Evolutionary conservation across 2,329 filamentous ascomycete species (phyloP), one percentile per base, ranked within the genome.

Genomic region (Diaporthe sp.): DNA sequence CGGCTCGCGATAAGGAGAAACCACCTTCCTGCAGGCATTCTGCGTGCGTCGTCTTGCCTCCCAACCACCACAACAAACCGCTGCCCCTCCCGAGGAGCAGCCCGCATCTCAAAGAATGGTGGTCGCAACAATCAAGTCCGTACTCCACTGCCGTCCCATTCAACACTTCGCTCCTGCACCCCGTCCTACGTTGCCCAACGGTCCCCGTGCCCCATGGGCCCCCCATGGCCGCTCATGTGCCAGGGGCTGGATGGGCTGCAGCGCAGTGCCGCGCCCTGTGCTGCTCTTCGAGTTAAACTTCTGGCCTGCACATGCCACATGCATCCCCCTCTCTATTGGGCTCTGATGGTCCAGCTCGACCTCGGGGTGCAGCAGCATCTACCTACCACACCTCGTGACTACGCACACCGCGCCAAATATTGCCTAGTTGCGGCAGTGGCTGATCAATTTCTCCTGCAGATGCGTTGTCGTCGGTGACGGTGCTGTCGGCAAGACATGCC

Each of bases 391-490:
- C 57, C 70, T 57, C 51, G 71, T 51, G 73, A 67, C 57, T 68
- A 22, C 65, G 44, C 34, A 53, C 61, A 61, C 63, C 63, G 73
- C 73, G 60, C 34, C 34, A 65, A 61, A 60, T 47, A 17, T 71
- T 47, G 49, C 34, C 42, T 63, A 15, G 39, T 60, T 67, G 20
- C 55, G 65, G 73, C 55, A 60, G 47, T 67, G 58, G 76, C 78
- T 80, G 57, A 80, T 73, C 51, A 57, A 74, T 61, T 44, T 37
- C 53, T 60, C 76, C 63, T 76, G 65, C 80, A 99, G 97, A 88
- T 99, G 97, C 88, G 97, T 99, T 83, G 97, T 99, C 81, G 97
- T 99, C 82, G 97, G 97, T 85, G 97, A 99, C 87, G 97, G 97
- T 96, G 97, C 97, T 80, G 97, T 99, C 81, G 97, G 97, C 86